A percentile compares a stretch with the other conserved stretches of the same genome.
Evolutionary conservation across 2,329 filamentous ascomycete species (phyloP).

Genomic region (Aspergillus piperis): DNA sequence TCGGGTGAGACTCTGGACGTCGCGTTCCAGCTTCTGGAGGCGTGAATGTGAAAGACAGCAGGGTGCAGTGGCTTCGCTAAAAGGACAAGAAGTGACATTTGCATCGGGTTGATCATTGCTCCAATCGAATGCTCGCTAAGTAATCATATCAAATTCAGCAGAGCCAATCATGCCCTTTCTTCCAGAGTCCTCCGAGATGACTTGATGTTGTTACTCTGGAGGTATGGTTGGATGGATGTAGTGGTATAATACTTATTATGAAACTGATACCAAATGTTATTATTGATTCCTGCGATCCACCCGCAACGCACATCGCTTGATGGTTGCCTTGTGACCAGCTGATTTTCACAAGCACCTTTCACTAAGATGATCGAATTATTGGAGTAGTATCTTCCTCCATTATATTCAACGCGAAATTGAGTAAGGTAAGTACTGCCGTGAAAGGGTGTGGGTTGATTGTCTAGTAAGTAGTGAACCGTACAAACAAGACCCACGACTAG

Average conservation of each 20-base stretch:
- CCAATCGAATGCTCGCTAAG: neutral
- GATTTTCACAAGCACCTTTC: neutral
- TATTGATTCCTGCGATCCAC: constrained; percentile 13
- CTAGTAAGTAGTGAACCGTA: no score
- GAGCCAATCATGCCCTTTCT: neutral
- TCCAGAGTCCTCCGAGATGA: neutral
- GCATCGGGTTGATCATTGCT: neutral
- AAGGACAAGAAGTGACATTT: neutral
- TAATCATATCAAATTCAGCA: neutral
- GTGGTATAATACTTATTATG: neutral
- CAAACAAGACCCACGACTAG: neutral
- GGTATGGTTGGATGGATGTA: neutral
- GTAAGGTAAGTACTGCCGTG: neutral
- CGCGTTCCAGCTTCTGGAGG: neutral
- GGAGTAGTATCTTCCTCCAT: neutral
- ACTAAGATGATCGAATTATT: neutral
- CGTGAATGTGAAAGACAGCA: neutral
- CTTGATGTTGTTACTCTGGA: neutral
- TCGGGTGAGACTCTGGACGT: neutral
- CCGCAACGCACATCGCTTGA: constrained; percentile 3
- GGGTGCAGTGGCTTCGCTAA: neutral
- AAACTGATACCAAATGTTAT: constrained; percentile 12
- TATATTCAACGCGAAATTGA: neutral
- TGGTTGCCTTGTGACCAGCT: constrained; percentile 10
- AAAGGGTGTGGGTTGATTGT: no score